Conservation (phyloP, 495 filamentous ascomycete species). For the Aspergillus panamensis region DNA sequence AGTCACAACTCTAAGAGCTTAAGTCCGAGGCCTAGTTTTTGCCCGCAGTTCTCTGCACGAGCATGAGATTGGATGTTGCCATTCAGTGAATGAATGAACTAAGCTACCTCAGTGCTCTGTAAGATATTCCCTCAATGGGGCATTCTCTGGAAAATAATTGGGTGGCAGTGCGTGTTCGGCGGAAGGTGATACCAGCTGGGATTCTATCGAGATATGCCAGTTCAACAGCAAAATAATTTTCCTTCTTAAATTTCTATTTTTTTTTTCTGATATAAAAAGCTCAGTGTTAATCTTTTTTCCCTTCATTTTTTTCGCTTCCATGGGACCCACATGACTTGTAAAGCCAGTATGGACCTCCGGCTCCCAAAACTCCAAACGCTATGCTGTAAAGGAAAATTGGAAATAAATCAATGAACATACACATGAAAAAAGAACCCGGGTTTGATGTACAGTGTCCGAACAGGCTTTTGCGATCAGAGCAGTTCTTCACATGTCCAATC, state of each 20-base stretch:
- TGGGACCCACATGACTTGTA: constrained; percentile 16
- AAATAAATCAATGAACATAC: constrained; percentile 18
- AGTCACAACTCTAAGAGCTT: neutral
- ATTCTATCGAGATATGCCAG: neutral
- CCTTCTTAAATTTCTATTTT: constrained; percentile 17
- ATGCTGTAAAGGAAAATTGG: constrained; percentile 35
- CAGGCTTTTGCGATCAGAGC: constrained; percentile 39
- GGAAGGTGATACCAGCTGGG: too few relatives aligned
- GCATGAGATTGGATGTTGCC: too few relatives aligned
- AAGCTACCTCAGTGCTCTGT: too few relatives aligned
- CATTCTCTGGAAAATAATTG: too few relatives aligned
- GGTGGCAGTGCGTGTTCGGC: too few relatives aligned
- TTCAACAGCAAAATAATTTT: constrained; percentile 17
- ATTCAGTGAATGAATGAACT: too few relatives aligned
- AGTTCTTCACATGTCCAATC: constrained; percentile 99
- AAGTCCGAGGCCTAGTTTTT: neutral
- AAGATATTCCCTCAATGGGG: too few relatives aligned
- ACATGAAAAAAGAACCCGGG: constrained; percentile 21
- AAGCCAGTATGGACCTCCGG: constrained; percentile 19
- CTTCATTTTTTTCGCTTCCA: constrained; percentile 16
- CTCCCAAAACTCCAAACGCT: constrained; percentile 42
- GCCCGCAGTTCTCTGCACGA: too few relatives aligned
- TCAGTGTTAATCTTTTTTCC: constrained; percentile 17
- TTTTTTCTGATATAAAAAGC: constrained; percentile 14
- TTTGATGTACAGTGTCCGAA: constrained; percentile 20